Evolutionary conservation across 805 yeast genomes (phyloP).

Genomic region (Lipomyces orientalis): DNA sequence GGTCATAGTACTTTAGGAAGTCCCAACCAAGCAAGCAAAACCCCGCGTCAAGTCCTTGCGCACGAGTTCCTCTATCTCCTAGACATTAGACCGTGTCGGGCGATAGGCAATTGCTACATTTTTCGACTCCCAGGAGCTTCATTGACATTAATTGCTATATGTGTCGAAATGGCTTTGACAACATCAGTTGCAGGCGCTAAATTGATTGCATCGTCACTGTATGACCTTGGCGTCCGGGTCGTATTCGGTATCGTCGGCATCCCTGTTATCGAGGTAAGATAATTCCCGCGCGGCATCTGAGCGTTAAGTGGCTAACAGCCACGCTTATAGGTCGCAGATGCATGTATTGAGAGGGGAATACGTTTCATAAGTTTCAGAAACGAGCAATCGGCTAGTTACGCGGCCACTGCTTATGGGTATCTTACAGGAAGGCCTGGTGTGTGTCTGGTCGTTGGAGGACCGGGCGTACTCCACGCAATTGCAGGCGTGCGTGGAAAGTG

Average conservation of each 20-base stretch:
- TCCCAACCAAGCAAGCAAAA: too few relatives aligned
- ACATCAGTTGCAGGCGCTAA: slow-evolving; percentile 41
- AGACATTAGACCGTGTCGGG: too few relatives aligned
- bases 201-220: slow-evolving; percentile 56
- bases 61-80: too few relatives aligned
- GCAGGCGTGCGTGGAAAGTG: slow-evolving; percentile 52
- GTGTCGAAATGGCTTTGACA: slow-evolving; percentile 15
- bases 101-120: too few relatives aligned
- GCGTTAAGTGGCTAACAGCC: neutral
- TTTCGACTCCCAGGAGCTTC: neutral
- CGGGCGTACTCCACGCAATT: slow-evolving; percentile 70
- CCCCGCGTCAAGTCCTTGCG: too few relatives aligned
- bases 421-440: slow-evolving; percentile 70
- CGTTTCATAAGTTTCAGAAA: slow-evolving; percentile 66
- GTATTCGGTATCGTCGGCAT: slow-evolving; percentile 78
- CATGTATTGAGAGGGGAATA: slow-evolving; percentile 59
- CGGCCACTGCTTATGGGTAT: slow-evolving; percentile 74
- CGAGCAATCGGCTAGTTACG: slow-evolving; percentile 77
- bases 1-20: too few relatives aligned
- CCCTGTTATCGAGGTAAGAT: slow-evolving; percentile 67
- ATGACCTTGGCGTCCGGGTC: slow-evolving; percentile 57
- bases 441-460: slow-evolving; percentile 74
- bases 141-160: neutral
- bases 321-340: slow-evolving; percentile 55
- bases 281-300: neutral